Evolutionary conservation across 2,329 filamentous ascomycete genomes (phyloP), one percentile per base, ranked within the genome.

Genomic region (Gliomastix tumulicola): DNA sequence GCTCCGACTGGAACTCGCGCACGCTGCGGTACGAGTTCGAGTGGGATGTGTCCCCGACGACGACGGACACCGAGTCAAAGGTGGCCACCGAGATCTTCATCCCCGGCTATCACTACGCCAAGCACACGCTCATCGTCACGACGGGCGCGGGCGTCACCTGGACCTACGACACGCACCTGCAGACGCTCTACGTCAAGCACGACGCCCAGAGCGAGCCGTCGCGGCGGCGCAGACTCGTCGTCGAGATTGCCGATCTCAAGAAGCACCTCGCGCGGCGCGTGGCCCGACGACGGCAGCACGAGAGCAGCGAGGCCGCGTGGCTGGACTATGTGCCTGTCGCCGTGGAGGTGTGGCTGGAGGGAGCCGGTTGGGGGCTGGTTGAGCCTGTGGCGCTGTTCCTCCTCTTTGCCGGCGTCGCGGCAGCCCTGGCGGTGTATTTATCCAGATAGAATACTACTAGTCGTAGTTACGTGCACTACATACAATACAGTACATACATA

Each of bases 51-150:
- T 18, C 18, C 21, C 31, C 32, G 21, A 34, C 21, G 21, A 35
- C 38, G 12, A 36, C 34, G 21, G 6, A 22, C 30, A 4, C 18
- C 36, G 47, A 50, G 4, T 42, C 43, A 30, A 33, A 44, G 7
- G 46, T 53, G 12, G 56, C 55, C 13, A 65, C 62, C 1, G 62
- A 65, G 38, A 48, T 65, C 12, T 65, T 57, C 22, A 43, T 65
- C 21, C 62, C 62, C 1, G 43, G 41, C 9, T 65, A 65, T 21
- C 62, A 65, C 44, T 65, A 60, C 27, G 49, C 42, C 1, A 38
- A 31, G 3, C 49, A 56, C 35, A 41, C 53, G 12, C 35, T 60
- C 22, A 38, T 44, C 4, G 37, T 60, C 16, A 38, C 41, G 6
- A 38, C 55, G 16, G 51, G 44, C 13, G 48, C 51, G n/a, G 57